phyloP scores from a whole-genome alignment of 1,284 basidiomycete genomes.

The Sphagnurus paluster region DNA sequence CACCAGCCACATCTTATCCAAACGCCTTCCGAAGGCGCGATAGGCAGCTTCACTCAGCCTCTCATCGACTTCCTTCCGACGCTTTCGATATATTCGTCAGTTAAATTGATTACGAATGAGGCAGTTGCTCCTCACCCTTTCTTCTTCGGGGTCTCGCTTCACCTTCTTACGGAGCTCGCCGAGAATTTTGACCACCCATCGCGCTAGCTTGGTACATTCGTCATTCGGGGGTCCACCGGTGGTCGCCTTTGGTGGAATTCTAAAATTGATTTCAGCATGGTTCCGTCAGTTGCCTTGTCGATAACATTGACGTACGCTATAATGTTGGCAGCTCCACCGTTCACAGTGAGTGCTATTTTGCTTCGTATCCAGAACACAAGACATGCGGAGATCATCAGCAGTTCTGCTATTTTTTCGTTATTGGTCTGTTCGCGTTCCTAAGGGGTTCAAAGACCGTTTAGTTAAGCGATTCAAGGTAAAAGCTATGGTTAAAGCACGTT shows the following conservation, averaged over 20 bases:
- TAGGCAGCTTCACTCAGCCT: slow-evolving; percentile 16
- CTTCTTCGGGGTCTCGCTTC: slow-evolving; percentile 5
- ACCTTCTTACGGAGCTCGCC: background rate
- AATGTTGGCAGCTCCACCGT: slow-evolving; percentile 7
- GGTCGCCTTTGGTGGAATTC: background rate
- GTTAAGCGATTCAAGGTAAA: too few relatives aligned
- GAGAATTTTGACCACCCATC: background rate
- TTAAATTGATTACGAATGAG: background rate
- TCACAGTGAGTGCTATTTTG: slow-evolving; percentile 9
- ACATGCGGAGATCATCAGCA: background rate
- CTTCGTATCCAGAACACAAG: slow-evolving; percentile 9
- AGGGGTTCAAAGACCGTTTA: too few relatives aligned
- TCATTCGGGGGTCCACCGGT: background rate
- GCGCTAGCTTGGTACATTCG: background rate
- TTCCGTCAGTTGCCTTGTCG: background rate
- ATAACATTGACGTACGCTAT: slow-evolving; percentile 5
- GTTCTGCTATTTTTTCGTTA: background rate
- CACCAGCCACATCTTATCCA: slow-evolving; percentile 21
- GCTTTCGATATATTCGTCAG: slow-evolving; percentile 7
- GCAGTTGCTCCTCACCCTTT: background rate
- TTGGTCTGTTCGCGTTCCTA: slow-evolving; percentile 6
- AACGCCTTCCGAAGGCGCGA: slow-evolving; percentile 7
- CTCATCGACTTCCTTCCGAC: slow-evolving; percentile 15
- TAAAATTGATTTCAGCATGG: background rate
- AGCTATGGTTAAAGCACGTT: slow-evolving; percentile 4